phyloP scores from a whole-genome alignment of 2,329 filamentous ascomycete species.

The Chaetomiaceae sp. region DNA sequence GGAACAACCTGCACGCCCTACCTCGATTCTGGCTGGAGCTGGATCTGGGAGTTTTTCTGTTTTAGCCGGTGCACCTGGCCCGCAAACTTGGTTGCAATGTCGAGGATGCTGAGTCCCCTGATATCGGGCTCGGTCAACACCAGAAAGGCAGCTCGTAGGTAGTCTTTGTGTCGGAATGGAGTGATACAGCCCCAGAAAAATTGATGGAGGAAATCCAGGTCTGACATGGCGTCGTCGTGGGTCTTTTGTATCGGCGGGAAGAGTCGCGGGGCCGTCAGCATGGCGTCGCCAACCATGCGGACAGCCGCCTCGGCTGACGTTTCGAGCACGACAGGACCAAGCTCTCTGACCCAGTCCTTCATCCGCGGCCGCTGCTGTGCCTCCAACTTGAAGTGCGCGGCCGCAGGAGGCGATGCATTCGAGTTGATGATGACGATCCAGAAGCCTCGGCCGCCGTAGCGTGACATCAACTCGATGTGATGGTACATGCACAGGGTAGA shows the following conservation, averaged over 20 bases:
- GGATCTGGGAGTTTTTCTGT: constrained; percentile 4
- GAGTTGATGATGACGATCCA: neutral
- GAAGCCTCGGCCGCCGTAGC: neutral
- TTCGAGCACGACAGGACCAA: neutral
- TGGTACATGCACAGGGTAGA: neutral
- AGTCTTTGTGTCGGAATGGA: constrained; percentile 15
- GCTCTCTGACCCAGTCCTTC: neutral
- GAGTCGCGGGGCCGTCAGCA: neutral
- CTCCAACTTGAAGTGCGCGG: neutral
- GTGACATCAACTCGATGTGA: neutral
- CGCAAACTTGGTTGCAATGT: constrained; percentile 19
- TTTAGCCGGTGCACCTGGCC: constrained; percentile 8
- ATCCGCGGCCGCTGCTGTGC: neutral
- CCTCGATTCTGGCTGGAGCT: constrained; percentile 14
- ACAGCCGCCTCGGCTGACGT: neutral
- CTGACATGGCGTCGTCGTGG: too few species aligned
- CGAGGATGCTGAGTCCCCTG: constrained; percentile 9
- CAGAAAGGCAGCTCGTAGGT: constrained; percentile 16
- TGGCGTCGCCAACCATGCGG: neutral
- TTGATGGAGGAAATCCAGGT: constrained; percentile 9
- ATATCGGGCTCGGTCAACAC: constrained; percentile 7
- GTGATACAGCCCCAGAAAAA: constrained; percentile 4
- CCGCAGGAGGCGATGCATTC: too few species aligned
- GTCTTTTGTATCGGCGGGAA: too few species aligned
- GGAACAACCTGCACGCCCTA: constrained; percentile 1